phyloP scores from a whole-genome alignment of 179 eudicot genomes.

The Carnegiea gigantea region DNA sequence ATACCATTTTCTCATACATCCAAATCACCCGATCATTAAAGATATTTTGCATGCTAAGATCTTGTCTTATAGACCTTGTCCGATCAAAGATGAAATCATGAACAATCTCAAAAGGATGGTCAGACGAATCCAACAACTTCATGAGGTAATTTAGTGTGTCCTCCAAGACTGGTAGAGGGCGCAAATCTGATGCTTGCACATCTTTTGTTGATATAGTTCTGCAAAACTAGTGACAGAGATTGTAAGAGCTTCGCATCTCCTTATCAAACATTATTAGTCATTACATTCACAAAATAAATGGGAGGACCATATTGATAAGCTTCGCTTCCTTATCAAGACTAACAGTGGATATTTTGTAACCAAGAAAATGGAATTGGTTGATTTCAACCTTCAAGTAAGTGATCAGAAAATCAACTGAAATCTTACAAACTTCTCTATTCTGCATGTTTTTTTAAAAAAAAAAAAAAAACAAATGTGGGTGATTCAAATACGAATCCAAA shows the following conservation, averaged over 20 bases:
- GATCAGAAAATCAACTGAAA: neutral
- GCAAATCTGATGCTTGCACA: constrained; percentile 61
- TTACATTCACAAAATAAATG: constrained; percentile 1
- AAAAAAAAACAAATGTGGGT: neutral
- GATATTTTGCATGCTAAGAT: constrained; percentile 84
- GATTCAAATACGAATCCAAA: neutral
- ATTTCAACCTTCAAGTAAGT: neutral
- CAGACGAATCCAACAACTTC: constrained; percentile 57
- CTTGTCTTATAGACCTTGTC: constrained; percentile 95
- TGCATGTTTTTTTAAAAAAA: neutral
- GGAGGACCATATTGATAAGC: neutral
- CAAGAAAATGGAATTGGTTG: neutral
- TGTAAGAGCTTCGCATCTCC: constrained; percentile 2
- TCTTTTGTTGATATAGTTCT: constrained; percentile 78
- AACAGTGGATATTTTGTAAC: neutral
- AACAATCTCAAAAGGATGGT: constrained; percentile 71
- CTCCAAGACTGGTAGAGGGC: constrained; percentile 76
- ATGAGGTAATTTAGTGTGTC: constrained; percentile 77
- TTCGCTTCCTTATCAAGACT: neutral
- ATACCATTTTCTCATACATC: constrained; percentile 94
- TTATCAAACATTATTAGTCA: neutral
- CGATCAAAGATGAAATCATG: constrained; percentile 93
- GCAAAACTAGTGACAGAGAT: constrained; percentile 69
- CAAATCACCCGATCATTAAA: constrained; percentile 49
- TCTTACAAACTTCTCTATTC: neutral